Conservation (phyloP, 1,139 yeast species). For the Taiozyma sp. region DNA sequence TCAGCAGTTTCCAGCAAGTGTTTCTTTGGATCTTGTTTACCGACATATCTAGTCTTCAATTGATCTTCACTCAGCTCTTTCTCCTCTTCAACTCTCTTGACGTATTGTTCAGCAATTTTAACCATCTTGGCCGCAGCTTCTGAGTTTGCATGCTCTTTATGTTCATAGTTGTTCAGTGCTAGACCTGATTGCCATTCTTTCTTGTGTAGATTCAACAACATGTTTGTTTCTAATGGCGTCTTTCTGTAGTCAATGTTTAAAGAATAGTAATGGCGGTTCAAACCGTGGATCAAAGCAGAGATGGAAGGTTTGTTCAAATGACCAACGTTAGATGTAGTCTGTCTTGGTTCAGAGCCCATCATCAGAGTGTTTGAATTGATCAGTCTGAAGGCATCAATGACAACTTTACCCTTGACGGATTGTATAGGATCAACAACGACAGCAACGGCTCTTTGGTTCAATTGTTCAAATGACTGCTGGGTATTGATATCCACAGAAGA, state of each 20-base stretch:
- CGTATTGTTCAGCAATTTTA: constrained; percentile 85
- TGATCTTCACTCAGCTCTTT: constrained; percentile 85
- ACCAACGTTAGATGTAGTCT: constrained; percentile 94
- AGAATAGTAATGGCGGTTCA: constrained; percentile 95
- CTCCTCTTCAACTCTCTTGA: constrained; percentile 89
- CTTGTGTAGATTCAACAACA: constrained; percentile 92
- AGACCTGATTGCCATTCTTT: constrained; percentile 96
- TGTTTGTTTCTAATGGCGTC: constrained; percentile 87
- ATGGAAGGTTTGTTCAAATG: constrained; percentile 96
- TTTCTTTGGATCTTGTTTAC: constrained; percentile 98
- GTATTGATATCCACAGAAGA: constrained; percentile 97
- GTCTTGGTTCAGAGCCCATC: constrained; percentile 98
- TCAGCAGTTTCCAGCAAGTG: constrained; percentile 92
- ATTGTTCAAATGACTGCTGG: constrained; percentile 94
- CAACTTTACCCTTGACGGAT: constrained; percentile 97
- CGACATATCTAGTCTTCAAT: constrained; percentile 92
- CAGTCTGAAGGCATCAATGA: constrained; percentile 95
- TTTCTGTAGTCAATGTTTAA: constrained; percentile 92
- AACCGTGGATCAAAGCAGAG: constrained; percentile 95
- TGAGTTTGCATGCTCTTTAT: constrained; percentile 71
- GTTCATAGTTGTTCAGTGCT: constrained; percentile 70
- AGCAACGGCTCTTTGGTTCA: constrained; percentile 93
- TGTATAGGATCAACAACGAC: constrained; percentile 98
- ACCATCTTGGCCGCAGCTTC: constrained; percentile 78
- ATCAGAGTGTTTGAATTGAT: constrained; percentile 84